A percentile compares a stretch with the other conserved stretches of the same genome.
These are phyloP conservation scores for Botrytis paeoniae DNA, from an alignment of 2,329 filamentous ascomycete species.

Conservation along the genomic window DNA sequence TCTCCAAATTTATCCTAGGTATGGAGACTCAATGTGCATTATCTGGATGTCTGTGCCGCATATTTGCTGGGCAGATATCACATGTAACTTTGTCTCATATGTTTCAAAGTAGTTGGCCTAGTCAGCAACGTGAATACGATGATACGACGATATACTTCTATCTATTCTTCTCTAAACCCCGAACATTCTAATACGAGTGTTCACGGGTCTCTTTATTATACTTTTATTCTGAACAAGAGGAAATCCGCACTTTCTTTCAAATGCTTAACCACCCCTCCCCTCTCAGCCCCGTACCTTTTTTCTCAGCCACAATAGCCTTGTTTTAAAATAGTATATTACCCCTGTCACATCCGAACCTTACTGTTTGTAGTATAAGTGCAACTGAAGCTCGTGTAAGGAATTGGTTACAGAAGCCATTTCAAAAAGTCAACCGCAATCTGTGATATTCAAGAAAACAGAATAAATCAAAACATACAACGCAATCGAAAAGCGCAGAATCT, in stretches of 20 bases:
- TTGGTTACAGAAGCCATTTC: slow-evolving; percentile 18
- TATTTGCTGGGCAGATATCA: neutral
- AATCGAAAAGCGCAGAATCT: neutral
- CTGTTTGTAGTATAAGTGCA: slow-evolving; percentile 9
- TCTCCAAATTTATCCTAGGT: too few relatives aligned
- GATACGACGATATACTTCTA: neutral
- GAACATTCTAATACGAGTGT: neutral
- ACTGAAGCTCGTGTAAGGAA: slow-evolving; percentile 18
- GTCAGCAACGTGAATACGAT: neutral
- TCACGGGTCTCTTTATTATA: neutral
- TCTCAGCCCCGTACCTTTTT: slow-evolving; percentile 8
- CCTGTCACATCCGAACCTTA: slow-evolving; percentile 5
- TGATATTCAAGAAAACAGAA: neutral
- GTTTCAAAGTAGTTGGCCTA: neutral
- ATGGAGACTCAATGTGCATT: neutral
- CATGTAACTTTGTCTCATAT: neutral
- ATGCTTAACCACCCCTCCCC: neutral
- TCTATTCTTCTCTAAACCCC: neutral
- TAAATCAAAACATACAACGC: neutral
- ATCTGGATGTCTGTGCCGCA: neutral
- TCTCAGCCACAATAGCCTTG: slow-evolving; percentile 19
- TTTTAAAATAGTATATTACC: slow-evolving; percentile 21
- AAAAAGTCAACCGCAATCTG: slow-evolving; percentile 2
- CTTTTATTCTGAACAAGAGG: neutral
- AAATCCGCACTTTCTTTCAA: neutral